Evolutionary conservation across 1,139 yeast species (phyloP).

Genomic region (Scheffersomyces lignicola): DNA sequence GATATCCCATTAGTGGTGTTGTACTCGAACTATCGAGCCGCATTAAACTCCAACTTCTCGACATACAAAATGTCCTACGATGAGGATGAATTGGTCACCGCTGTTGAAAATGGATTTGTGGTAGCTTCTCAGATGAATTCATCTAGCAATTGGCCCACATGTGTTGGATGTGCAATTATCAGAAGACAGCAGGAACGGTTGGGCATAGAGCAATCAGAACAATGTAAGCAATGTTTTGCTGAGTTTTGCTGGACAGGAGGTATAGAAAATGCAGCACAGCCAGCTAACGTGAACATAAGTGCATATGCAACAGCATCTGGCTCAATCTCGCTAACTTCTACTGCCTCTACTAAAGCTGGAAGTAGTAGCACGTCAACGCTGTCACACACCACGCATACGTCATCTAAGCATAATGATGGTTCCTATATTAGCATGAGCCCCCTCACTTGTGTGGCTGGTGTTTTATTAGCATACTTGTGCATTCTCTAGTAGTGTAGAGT

Average conservation of each 20-base stretch:
- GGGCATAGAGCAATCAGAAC: constrained; percentile 36
- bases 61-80: constrained; percentile 41
- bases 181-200: constrained; percentile 44
- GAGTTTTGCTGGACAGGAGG: constrained; percentile 43
- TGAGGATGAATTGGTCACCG: constrained; percentile 28
- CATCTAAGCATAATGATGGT: not conserved
- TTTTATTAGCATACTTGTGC: too few species aligned
- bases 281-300: constrained; percentile 12
- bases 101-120: constrained; percentile 44
- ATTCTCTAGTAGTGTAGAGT: too few species aligned
- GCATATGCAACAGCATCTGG: constrained; percentile 4
- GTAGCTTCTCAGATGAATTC: constrained; percentile 33
- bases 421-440: too few species aligned
- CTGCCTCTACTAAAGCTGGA: constrained; percentile 3
- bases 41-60: constrained; percentile 38
- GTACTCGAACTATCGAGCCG: constrained; percentile 32
- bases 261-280: constrained; percentile 18
- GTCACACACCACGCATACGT: not conserved
- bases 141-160: constrained; percentile 43
- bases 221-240: constrained; percentile 40
- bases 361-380: not conserved
- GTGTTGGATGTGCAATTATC: constrained; percentile 50
- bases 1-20: constrained; percentile 44
- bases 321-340: constrained; percentile 3
- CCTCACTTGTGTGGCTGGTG: too few species aligned